These are phyloP conservation scores for Globisporangium parvum DNA, from an alignment of 352 stramenopile species.

Conservation along the genomic window DNA sequence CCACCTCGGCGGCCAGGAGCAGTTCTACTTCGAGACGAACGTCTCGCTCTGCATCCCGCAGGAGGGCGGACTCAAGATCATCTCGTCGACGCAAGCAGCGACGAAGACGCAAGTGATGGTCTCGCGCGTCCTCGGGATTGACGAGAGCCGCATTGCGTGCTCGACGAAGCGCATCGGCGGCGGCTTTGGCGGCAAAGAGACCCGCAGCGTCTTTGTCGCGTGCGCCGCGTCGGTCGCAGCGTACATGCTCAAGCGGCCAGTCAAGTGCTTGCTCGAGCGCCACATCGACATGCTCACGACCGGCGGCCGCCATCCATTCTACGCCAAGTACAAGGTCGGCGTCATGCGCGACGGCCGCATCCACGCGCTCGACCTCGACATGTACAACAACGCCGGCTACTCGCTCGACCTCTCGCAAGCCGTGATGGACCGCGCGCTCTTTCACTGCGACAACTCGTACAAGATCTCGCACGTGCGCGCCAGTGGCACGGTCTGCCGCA, in stretches of 20 bases:
- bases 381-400: constrained; percentile 95
- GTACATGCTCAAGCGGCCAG: constrained; percentile 81
- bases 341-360: constrained; percentile 82
- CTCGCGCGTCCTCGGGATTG: constrained; percentile 88
- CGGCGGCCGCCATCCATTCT: constrained; percentile 91
- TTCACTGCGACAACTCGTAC: constrained; percentile 95
- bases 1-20: constrained; percentile 90
- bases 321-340: constrained; percentile 91
- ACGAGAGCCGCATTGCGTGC: constrained; percentile 87
- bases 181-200: constrained; percentile 97
- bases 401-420: constrained; percentile 92
- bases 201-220: constrained; percentile 87
- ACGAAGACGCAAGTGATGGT: constrained; percentile 91
- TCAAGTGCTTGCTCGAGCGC: constrained; percentile 89
- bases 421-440: constrained; percentile 94
- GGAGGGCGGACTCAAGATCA: constrained; percentile 90
- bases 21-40: constrained; percentile 96
- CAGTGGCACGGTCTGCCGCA: constrained; percentile 90
- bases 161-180: constrained; percentile 94
- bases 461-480: constrained; percentile 89
- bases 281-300: constrained; percentile 95
- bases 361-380: constrained; percentile 83
- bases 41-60: constrained; percentile 69
- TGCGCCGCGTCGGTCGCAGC: constrained; percentile 89
- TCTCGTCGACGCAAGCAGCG: constrained; percentile 91